A percentile compares a stretch with the other conserved stretches of the same genome.
Conservation (phyloP, 2,329 filamentous ascomycete species). For the Elsinoe arachidis region DNA sequence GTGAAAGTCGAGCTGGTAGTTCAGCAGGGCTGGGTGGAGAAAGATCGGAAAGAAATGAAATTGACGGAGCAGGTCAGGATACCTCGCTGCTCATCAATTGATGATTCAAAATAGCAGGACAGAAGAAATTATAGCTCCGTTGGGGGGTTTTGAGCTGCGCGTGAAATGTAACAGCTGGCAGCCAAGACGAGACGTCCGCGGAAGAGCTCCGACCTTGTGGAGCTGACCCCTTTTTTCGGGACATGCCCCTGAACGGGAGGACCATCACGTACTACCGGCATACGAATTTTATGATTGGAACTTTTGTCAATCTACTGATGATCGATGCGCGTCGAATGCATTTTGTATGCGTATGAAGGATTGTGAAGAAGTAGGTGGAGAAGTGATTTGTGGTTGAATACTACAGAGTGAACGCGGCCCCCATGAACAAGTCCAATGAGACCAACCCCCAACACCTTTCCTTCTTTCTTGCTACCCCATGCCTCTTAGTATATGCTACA, state of each 20-base stretch:
- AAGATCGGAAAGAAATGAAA: not conserved
- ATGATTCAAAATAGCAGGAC: not conserved
- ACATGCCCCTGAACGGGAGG: too few species aligned
- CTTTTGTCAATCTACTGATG: too few species aligned
- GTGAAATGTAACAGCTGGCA: not conserved
- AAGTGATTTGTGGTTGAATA: too few species aligned
- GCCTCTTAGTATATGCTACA: not conserved
- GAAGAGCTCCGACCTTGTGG: not conserved
- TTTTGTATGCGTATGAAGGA: too few species aligned
- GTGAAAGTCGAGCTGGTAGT: not conserved
- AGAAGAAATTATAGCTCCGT: too few species aligned
- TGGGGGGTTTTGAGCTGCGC: too few species aligned
- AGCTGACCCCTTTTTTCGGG: not conserved
- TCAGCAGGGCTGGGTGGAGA: not conserved
- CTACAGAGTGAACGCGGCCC: too few species aligned
- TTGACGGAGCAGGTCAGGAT: not conserved
- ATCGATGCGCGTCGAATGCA: too few species aligned
- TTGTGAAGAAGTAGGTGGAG: too few species aligned
- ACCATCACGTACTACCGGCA: too few species aligned
- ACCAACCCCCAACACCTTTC: not conserved
- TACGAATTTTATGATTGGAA: too few species aligned
- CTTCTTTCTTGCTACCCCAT: not conserved
- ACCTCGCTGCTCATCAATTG: not conserved
- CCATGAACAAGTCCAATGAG: too few species aligned
- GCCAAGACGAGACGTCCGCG: not conserved